phyloP scores from a whole-genome alignment of 2,329 filamentous ascomycete species.

The Aspergillus carbonarius region DNA sequence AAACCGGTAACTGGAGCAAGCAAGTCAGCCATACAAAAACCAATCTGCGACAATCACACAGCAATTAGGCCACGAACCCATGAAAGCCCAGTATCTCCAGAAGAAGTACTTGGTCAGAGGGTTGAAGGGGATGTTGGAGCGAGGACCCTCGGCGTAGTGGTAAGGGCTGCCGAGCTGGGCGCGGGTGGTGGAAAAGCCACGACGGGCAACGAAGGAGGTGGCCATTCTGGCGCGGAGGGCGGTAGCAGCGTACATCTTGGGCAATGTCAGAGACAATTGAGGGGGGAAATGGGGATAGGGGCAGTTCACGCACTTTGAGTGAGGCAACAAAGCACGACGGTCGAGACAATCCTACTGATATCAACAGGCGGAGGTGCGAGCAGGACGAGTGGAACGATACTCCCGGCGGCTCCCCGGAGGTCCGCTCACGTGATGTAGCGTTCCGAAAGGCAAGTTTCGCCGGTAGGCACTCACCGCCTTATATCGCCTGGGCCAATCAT shows the following conservation, averaged over 20 bases:
- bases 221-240: constrained; percentile 63
- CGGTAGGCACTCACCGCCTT: constrained; percentile 14
- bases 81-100: constrained; percentile 78
- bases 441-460: constrained; percentile 18
- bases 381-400: constrained; percentile 22
- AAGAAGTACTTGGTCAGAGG: constrained; percentile 83
- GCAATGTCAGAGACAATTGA: constrained; percentile 43
- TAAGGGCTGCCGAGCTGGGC: constrained; percentile 83
- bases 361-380: constrained; percentile 19
- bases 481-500: constrained; percentile 17
- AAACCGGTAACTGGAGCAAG: constrained; percentile 55
- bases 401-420: constrained; percentile 12
- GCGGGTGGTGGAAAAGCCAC: constrained; percentile 91
- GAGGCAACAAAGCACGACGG: constrained; percentile 23
- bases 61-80: constrained; percentile 53
- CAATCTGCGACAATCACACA: background rate
- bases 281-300: background rate
- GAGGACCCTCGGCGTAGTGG: constrained; percentile 97
- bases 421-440: constrained; percentile 11
- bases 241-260: constrained; percentile 74
- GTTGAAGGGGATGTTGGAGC: constrained; percentile 97
- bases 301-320: constrained; percentile 33
- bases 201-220: constrained; percentile 73
- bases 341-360: constrained; percentile 14
- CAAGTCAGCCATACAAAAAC: constrained; percentile 37